A percentile compares a stretch with the other conserved stretches of the same genome.
Conservation (phyloP, 768 basidiomycete species). For the Leccinum fibrillosum region DNA sequence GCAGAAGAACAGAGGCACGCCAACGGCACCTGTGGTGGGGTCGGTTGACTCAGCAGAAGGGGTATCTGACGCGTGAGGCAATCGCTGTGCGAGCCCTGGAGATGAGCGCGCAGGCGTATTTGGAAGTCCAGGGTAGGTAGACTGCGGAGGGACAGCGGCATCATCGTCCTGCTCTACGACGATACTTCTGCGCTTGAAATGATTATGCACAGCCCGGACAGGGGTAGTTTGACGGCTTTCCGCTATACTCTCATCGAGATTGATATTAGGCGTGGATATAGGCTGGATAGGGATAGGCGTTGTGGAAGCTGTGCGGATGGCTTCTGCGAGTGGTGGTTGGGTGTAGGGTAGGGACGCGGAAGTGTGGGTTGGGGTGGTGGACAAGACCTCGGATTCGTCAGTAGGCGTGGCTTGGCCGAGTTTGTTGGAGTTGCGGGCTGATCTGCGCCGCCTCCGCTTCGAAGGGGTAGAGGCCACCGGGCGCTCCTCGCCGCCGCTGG, state of each 20-base stretch:
- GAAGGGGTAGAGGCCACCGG: slow-evolving; percentile 40
- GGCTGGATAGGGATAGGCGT: slow-evolving; percentile 30
- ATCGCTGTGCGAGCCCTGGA: slow-evolving; percentile 30
- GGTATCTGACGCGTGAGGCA: slow-evolving; percentile 50
- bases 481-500: slow-evolving; percentile 57
- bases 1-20: slow-evolving; percentile 49
- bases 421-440: slow-evolving; percentile 37
- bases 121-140: slow-evolving; percentile 39
- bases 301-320: slow-evolving; percentile 24
- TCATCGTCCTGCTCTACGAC: slow-evolving; percentile 73
- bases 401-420: slow-evolving; percentile 40
- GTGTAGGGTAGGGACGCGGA: slow-evolving; percentile 46
- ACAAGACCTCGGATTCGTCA: slow-evolving; percentile 43
- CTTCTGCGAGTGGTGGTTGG: slow-evolving; percentile 30
- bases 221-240: slow-evolving; percentile 33
- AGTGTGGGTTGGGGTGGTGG: slow-evolving; percentile 55
- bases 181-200: slow-evolving; percentile 55
- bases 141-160: slow-evolving; percentile 38
- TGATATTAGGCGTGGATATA: slow-evolving; percentile 24
- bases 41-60: slow-evolving; percentile 47
- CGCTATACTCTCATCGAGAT: slow-evolving; percentile 29
- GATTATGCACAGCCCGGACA: slow-evolving; percentile 36
- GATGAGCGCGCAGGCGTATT: slow-evolving; percentile 41
- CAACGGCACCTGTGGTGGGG: slow-evolving; percentile 38
- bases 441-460: slow-evolving; percentile 57